These are phyloP conservation scores for Fraxinus nigra DNA, from an alignment of 305 asterid genomes.

Conservation along the genomic window DNA sequence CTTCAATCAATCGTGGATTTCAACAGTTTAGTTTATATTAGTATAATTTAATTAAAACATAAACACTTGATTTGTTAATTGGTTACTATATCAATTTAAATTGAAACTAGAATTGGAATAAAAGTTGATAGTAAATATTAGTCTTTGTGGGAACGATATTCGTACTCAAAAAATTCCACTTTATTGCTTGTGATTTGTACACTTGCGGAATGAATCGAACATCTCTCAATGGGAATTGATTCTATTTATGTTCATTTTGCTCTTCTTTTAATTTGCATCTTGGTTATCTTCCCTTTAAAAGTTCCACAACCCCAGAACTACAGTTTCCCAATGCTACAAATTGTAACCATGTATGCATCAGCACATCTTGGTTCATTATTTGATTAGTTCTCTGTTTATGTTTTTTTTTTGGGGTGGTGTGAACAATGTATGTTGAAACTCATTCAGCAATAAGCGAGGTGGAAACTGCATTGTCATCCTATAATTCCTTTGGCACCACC, in stretches of 20 bases:
- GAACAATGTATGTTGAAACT: background rate
- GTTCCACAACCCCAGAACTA: background rate
- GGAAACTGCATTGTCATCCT: conserved; percentile 56
- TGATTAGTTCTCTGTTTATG: background rate
- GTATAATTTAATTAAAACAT: too few relatives aligned
- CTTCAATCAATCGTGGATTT: too few relatives aligned
- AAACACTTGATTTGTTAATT: too few relatives aligned
- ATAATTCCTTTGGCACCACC: conserved; percentile 47
- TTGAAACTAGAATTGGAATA: too few relatives aligned
- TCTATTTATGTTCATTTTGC: background rate
- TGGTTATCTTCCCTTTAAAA: background rate
- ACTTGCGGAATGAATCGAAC: too few relatives aligned
- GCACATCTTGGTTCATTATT: conserved; percentile 10
- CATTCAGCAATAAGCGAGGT: conserved; percentile 61
- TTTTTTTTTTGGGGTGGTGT: conserved; percentile 10
- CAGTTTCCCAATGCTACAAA: background rate
- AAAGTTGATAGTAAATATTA: too few relatives aligned
- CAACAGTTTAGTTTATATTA: too few relatives aligned
- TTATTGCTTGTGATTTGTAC: too few relatives aligned
- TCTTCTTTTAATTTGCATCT: background rate
- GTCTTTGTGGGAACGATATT: too few relatives aligned
- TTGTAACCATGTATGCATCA: background rate
- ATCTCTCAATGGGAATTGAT: background rate
- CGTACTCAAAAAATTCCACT: too few relatives aligned
- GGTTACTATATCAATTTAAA: too few relatives aligned